Conservation (phyloP, 1,284 basidiomycete species). For the Flammula alnicola region DNA sequence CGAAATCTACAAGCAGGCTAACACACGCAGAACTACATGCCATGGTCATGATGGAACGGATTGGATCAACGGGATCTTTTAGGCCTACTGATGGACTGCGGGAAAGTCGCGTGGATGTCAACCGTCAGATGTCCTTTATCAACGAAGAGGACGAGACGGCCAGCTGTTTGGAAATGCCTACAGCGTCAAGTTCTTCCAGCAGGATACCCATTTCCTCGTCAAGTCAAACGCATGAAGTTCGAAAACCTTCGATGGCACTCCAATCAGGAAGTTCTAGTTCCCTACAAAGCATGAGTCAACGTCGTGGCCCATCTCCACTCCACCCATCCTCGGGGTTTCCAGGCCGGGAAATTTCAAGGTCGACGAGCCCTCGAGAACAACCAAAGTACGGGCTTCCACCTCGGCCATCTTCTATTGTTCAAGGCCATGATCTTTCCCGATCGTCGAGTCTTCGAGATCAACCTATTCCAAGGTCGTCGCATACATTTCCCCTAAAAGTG, state of each 20-base stretch:
- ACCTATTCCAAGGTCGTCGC: background rate
- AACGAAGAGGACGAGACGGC: conserved; percentile 2
- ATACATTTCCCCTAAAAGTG: conserved; percentile 6
- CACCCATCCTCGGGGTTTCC: background rate
- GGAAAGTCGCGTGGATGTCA: background rate
- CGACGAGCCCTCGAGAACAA: conserved; percentile 7
- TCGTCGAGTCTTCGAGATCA: conserved; percentile 15
- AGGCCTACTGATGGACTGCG: conserved; percentile 9
- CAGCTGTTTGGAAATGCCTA: background rate
- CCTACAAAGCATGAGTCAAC: background rate
- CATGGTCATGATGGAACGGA: conserved; percentile 40
- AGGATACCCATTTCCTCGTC: background rate
- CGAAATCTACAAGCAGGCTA: conserved; percentile 29
- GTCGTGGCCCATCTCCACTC: background rate
- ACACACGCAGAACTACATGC: conserved; percentile 44
- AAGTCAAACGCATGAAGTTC: conserved; percentile 3
- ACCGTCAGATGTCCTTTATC: background rate
- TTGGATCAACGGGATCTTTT: conserved; percentile 22
- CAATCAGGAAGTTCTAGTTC: background rate
- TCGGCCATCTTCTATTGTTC: background rate
- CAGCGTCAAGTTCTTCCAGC: background rate
- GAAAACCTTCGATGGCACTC: background rate
- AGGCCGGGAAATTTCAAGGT: conserved; percentile 1
- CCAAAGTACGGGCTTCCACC: background rate
- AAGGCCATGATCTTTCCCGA: background rate